Base-by-base conservation (phyloP, 495 filamentous ascomycete species). In the Hypoxylon perforatum region DNA sequence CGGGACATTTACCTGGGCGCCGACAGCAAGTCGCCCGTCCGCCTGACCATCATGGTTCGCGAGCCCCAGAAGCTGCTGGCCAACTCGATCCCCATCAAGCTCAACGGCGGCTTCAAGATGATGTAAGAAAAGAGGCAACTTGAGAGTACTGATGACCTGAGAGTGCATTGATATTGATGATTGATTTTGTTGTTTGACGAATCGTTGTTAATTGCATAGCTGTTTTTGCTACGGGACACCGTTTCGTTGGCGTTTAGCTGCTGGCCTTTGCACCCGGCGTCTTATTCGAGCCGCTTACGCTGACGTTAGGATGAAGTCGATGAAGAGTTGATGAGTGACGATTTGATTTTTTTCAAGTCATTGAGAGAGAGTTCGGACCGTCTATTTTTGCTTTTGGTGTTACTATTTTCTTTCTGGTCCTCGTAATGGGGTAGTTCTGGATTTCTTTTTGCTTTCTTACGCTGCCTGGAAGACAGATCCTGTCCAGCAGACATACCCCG, bases 31-130 rank as follows among this genome's bases (percentile, higher is more conserved):
- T 83, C 82, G 69, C 85, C 86, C n/a, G 83, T 93, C 21, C 81
- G 80, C 52, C 75, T 94, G 66, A 88, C 87, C 70, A 88, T 91
- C 79, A 94, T 94, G 91, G 87, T 92, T 42, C 81, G 91, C 47
- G 86, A 91, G 75, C 86, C 90, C 17, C 76, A 73, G 55, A 74
- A 73, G 74, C 64, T 73, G 54, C 42, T n/a, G n/a, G n/a, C 71
- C 54, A 63, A 70, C 53, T 70, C 69, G 44, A 72, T 76, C 52
- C 71, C 77, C 52, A 70, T 73, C 65, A 76, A 73, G 73, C 68
- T 75, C 41, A 66, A 74, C 60, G 58, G 50, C 47, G 69, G 72
- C 50, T 74, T 72, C 33, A 70, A 58, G 53, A 55, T 48, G 57
- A 67, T 57, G 49, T 59, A 63, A 63, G 45, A 58, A 35, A n/a